Percentiles rank a stretch among this genome's conserved stretches.
Conservation (phyloP, 345 rosid species). For the Eutrema yunnanense region DNA sequence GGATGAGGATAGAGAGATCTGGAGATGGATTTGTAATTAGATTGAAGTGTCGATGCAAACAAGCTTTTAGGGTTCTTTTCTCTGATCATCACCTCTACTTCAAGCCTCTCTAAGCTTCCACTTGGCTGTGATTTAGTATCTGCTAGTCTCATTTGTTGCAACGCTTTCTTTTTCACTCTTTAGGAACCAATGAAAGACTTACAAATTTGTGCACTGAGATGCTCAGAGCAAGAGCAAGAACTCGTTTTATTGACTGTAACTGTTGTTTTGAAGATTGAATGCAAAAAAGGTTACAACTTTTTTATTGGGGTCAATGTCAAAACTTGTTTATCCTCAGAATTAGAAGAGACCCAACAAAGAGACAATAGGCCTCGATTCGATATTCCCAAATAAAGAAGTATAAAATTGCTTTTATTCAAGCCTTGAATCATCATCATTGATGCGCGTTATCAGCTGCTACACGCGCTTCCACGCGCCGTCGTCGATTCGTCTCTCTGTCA, state of each 20-base stretch:
- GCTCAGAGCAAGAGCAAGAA: not conserved
- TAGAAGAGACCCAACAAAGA: not conserved
- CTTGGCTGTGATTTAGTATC: not conserved
- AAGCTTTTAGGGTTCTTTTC: conserved; percentile 27
- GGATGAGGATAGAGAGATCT: conserved; percentile 35
- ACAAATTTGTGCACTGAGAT: not conserved
- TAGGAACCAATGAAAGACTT: not conserved
- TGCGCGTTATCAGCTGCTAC: not conserved
- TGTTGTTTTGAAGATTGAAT: not conserved
- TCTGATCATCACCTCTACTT: conserved; percentile 28
- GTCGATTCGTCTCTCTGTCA: not conserved
- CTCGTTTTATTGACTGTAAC: not conserved
- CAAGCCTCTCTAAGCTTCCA: conserved; percentile 16
- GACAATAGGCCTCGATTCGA: too few species aligned
- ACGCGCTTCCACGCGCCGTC: conserved; percentile 26
- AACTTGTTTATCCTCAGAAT: not conserved
- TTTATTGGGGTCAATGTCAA: not conserved
- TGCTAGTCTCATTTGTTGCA: not conserved
- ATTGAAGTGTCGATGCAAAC: conserved; percentile 27
- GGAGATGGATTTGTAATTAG: conserved; percentile 30
- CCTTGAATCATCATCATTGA: not conserved
- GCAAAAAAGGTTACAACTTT: not conserved
- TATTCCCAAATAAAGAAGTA: too few species aligned
- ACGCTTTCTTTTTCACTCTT: not conserved
- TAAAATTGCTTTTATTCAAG: not conserved